Base-by-base conservation (phyloP, 2,329 filamentous ascomycete species). In the Phaeosphaeriaceae sp. region DNA sequence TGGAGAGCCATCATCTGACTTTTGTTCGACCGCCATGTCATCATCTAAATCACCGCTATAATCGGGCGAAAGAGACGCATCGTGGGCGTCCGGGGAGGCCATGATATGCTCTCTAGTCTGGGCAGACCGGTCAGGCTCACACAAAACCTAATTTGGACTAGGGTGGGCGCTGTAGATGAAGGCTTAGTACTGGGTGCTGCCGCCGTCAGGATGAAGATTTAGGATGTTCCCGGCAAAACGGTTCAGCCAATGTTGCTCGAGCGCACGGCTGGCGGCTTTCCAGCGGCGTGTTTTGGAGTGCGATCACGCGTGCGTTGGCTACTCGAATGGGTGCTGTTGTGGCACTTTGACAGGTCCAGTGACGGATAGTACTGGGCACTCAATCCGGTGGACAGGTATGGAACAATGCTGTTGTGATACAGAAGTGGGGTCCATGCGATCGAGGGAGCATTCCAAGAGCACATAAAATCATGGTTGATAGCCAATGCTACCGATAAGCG, bases 51-150 rank as follows among this genome's bases (percentile, higher is more conserved):
- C 75, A 58, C 65, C 66, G 64, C 71, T 76, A 68, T 76, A 74
- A 48, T 77, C 76, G 60, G 77, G 74, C 66, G 76, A 78, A 60
- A 73, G 74, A 66, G 76, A 77, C 46, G 70, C 77, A 68, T 78
- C 76, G 66, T 77, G 68, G 61, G 67, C 74, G 71, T 75, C 76
- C 66, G 77, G 74, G 73, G 76, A 70, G 60, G 72, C 71, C 77
- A 78, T 80, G 72, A 75, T 79, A 77, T 74, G 60, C 60, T 67
- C 63, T 63, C 63, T 62, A 45, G 50, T 56, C 48, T 53, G 55
- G 57, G 56, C 62, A 56, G 55, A 56, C 56, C 51, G 53, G 54
- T 54, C 54, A 53, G 63, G 58, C 41, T 30, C 42, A 69, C 68
- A 70, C 72, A 61, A 61, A 65, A 61, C 53, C 58, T 68, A 62